A percentile compares a stretch with the other conserved stretches of the same genome.
Evolutionary conservation across 805 yeast species (phyloP).

Genomic region (Candida ponderosae): DNA sequence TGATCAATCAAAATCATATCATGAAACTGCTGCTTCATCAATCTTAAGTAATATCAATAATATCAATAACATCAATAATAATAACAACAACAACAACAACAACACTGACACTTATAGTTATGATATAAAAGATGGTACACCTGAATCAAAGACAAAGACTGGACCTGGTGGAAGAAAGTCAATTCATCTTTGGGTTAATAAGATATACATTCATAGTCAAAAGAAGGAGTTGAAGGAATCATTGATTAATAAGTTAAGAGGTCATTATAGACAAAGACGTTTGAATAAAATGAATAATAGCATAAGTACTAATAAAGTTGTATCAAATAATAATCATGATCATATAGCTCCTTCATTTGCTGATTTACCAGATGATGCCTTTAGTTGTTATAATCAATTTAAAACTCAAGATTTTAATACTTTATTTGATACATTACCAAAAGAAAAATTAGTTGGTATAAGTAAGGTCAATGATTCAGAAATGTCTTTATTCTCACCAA

Average conservation of each 20-base stretch:
- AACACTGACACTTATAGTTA: not conserved
- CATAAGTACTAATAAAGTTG: not conserved
- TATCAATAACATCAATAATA: too few relatives aligned
- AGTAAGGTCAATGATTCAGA: not conserved
- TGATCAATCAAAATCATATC: too few relatives aligned
- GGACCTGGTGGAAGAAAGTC: not conserved
- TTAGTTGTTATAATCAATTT: conserved; percentile 11
- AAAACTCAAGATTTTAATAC: conserved; percentile 6
- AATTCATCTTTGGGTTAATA: not conserved
- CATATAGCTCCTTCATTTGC: too few relatives aligned
- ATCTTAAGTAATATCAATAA: too few relatives aligned
- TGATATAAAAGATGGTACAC: not conserved
- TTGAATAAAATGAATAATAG: too few relatives aligned
- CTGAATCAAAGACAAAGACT: not conserved
- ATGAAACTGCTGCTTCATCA: not conserved
- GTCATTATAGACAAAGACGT: not conserved
- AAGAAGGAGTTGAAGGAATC: not conserved
- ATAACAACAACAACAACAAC: too few relatives aligned
- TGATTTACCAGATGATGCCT: conserved; percentile 5
- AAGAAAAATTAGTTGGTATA: not conserved
- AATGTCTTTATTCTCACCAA: conserved; percentile 7
- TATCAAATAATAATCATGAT: too few relatives aligned
- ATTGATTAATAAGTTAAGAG: too few relatives aligned
- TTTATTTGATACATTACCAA: conserved; percentile 3
- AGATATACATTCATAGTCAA: too few relatives aligned